A percentile compares a stretch with the other conserved stretches of the same genome.
Conservation (phyloP, 2,329 filamentous ascomycete species). For the Aspergillus fischeri region DNA sequence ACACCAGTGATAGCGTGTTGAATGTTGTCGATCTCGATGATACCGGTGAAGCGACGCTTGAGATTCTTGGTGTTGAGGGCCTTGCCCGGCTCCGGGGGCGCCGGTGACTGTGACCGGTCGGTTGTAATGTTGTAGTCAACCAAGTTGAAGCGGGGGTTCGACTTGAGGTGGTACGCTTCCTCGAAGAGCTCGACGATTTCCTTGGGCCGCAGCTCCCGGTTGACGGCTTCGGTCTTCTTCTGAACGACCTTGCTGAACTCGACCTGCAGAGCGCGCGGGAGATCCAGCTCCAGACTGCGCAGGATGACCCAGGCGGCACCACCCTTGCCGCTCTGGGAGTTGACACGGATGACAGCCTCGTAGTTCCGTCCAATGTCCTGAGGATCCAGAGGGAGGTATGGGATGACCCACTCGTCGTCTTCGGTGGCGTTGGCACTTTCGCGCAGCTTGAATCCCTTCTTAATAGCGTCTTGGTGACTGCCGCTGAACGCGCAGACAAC, state of each 20-base stretch:
- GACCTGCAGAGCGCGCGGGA: slow-evolving; percentile 86
- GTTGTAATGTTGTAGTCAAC: slow-evolving; percentile 88
- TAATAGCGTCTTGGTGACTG: slow-evolving; percentile 93
- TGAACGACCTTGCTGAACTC: slow-evolving; percentile 89
- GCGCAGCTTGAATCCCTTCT: slow-evolving; percentile 72
- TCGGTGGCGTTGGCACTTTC: slow-evolving; percentile 55
- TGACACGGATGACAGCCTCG: slow-evolving; percentile 96
- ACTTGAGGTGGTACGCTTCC: slow-evolving; percentile 76
- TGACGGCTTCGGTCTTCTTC: slow-evolving; percentile 70
- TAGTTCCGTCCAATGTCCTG: slow-evolving; percentile 94
- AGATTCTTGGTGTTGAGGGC: slow-evolving; percentile 74
- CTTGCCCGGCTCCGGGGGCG: slow-evolving; percentile 63
- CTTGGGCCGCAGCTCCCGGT: slow-evolving; percentile 74
- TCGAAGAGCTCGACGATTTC: slow-evolving; percentile 91
- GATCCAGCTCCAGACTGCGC: slow-evolving; percentile 81
- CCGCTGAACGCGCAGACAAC: slow-evolving; percentile 92
- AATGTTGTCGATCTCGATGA: slow-evolving; percentile 74
- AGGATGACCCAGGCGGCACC: slow-evolving; percentile 93
- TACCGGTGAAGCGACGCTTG: slow-evolving; percentile 76
- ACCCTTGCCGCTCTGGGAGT: slow-evolving; percentile 92
- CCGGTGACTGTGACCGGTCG: slow-evolving; percentile 73
- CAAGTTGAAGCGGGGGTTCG: slow-evolving; percentile 78
- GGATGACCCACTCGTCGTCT: slow-evolving; percentile 75
- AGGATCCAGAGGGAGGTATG: slow-evolving; percentile 89
- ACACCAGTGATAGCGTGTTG: slow-evolving; percentile 75